Percentiles rank a stretch among this genome's conserved stretches.
These are phyloP conservation scores for Penicillium sp. DNA, from an alignment of 2,329 filamentous ascomycete species.

Conservation along the genomic window DNA sequence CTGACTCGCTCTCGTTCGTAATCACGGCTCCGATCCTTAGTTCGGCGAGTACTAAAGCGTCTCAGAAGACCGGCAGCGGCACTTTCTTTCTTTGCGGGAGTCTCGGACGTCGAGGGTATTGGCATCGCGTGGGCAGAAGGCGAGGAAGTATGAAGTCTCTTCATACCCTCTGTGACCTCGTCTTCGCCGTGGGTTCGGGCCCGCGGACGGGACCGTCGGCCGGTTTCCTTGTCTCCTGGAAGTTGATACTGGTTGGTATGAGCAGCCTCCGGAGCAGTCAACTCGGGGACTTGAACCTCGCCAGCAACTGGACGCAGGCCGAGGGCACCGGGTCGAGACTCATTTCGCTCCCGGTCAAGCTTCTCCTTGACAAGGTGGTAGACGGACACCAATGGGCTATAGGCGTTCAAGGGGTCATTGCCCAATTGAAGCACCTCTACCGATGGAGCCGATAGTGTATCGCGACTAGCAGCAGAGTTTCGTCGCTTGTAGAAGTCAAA, in stretches of 20 bases:
- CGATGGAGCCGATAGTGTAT: slow-evolving; percentile 79
- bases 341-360: slow-evolving; percentile 67
- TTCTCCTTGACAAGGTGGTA: slow-evolving; percentile 98
- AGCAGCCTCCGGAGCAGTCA: slow-evolving; percentile 75
- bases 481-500: slow-evolving; percentile 97
- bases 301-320: slow-evolving; percentile 54
- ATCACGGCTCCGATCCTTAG: slow-evolving; percentile 51
- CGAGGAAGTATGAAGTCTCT: slow-evolving; percentile 57
- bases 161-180: slow-evolving; percentile 69
- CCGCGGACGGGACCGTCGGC: slow-evolving; percentile 74
- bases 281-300: slow-evolving; percentile 65
- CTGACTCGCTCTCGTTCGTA: slow-evolving; percentile 49
- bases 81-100: slow-evolving; percentile 74
- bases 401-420: slow-evolving; percentile 86
- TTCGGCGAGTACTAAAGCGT: slow-evolving; percentile 84
- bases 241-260: slow-evolving; percentile 92
- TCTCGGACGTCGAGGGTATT: slow-evolving; percentile 56
- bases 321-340: slow-evolving; percentile 56
- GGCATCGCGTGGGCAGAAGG: slow-evolving; percentile 47
- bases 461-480: slow-evolving; percentile 76
- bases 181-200: slow-evolving; percentile 94
- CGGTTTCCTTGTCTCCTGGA: slow-evolving; percentile 80
- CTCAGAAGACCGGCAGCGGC: slow-evolving; percentile 77
- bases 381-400: slow-evolving; percentile 83
- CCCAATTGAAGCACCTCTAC: slow-evolving; percentile 78